Percentiles rank a stretch among this genome's conserved stretches.
phyloP scores from a whole-genome alignment of 768 basidiomycete species.

The Antrodiella citrinella region DNA sequence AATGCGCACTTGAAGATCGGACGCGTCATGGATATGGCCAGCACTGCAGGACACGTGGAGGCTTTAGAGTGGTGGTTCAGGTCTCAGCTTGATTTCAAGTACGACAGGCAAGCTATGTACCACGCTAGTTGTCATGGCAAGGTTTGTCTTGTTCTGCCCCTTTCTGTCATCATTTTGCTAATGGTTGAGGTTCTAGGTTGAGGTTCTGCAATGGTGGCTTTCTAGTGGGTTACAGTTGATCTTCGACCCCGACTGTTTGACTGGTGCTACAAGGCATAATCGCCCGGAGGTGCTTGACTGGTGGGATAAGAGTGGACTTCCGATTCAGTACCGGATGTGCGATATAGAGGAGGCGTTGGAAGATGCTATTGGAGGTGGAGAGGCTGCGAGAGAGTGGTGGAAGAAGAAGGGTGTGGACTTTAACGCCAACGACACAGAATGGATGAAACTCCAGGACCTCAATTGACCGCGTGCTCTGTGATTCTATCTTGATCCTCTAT shows the following conservation, averaged over 20 bases:
- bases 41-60: conserved; percentile 65
- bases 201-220: conserved; percentile 80
- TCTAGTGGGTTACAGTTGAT: conserved; percentile 67
- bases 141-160: conserved; percentile 1
- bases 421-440: conserved; percentile 76
- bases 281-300: conserved; percentile 77
- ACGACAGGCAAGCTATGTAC: conserved; percentile 69
- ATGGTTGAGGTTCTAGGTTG: conserved; percentile 26
- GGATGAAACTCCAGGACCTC: conserved; percentile 76
- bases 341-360: conserved; percentile 90
- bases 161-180: background rate
- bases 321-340: conserved; percentile 83
- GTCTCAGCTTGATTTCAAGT: conserved; percentile 70
- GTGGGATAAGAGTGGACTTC: conserved; percentile 77
- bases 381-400: conserved; percentile 76
- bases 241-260: conserved; percentile 75
- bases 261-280: conserved; percentile 75
- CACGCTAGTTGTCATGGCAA: conserved; percentile 76
- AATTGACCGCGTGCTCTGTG: too few species aligned
- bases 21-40: conserved; percentile 80
- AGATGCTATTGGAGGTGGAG: conserved; percentile 77
- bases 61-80: conserved; percentile 83
- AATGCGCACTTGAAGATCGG: conserved; percentile 70
- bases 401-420: conserved; percentile 74
- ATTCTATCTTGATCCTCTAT: too few species aligned